Conservation (phyloP, 23 red algal species). For the Agarophyton chilense region DNA sequence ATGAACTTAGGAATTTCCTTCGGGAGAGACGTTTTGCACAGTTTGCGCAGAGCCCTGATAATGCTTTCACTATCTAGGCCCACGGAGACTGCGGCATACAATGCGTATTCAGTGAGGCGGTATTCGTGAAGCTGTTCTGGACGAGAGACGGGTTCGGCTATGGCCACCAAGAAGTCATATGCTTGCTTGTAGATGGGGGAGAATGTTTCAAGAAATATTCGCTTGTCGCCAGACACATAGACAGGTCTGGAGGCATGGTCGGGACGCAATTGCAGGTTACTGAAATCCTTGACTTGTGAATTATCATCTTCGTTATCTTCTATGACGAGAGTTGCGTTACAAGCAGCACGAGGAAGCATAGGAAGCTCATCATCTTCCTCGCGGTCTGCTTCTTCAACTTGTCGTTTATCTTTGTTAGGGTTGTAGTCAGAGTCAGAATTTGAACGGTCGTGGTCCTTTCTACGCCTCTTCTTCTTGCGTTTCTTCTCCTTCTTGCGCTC, state of each 20-base stretch:
- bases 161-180: conserved; percentile 97
- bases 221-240: conserved; percentile 87
- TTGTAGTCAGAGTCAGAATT: conserved; percentile 54
- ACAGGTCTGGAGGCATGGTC: conserved; percentile 91
- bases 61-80: conserved; percentile 94
- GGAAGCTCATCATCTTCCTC: conserved; percentile 46
- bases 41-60: conserved; percentile 74
- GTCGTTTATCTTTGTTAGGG: neutral
- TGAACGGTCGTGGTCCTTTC: neutral
- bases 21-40: conserved; percentile 94
- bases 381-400: neutral
- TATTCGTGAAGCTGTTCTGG: conserved; percentile 98
- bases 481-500: conserved; percentile 43
- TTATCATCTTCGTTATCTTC: conserved; percentile 65
- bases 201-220: conserved; percentile 97
- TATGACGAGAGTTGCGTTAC: conserved; percentile 29
- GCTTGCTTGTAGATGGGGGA: conserved; percentile 97
- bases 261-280: conserved; percentile 72
- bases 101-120: conserved; percentile 83
- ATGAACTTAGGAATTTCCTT: conserved; percentile 74
- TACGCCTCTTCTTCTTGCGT: conserved; percentile 51
- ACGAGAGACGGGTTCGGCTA: conserved; percentile 88
- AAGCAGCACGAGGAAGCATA: conserved; percentile 61
- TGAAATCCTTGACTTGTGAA: conserved; percentile 53
- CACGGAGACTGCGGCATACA: conserved; percentile 95